Evolutionary conservation across 192 early-diverging fungal genomes (phyloP).

Genomic region (Coemansia umbellata): DNA sequence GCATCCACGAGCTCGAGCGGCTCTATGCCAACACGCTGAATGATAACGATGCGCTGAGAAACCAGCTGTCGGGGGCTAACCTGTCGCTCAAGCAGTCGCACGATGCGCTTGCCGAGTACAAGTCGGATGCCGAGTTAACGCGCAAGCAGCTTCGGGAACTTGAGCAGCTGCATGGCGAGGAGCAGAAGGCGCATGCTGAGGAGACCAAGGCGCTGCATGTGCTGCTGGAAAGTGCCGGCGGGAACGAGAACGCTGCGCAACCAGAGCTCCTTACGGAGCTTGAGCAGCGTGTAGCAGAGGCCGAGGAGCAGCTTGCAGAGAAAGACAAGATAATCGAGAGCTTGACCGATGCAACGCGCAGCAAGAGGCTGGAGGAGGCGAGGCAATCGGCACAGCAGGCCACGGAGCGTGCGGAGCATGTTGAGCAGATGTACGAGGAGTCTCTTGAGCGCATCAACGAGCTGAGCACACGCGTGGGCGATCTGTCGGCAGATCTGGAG

Average conservation of each 20-base stretch:
- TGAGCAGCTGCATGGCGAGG: slow-evolving; percentile 23
- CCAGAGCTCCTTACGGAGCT: background rate
- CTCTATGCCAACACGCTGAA: slow-evolving; percentile 48
- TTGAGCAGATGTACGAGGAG: slow-evolving; percentile 37
- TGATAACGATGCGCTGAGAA: slow-evolving; percentile 48
- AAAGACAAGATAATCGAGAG: slow-evolving; percentile 8
- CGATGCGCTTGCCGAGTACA: slow-evolving; percentile 32
- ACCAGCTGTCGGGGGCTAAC: slow-evolving; percentile 43
- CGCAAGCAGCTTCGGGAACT: slow-evolving; percentile 35
- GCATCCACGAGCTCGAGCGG: slow-evolving; percentile 48
- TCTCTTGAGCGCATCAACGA: slow-evolving; percentile 19
- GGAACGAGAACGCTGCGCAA: background rate
- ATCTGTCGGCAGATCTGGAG: slow-evolving; percentile 16
- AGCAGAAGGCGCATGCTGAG: slow-evolving; percentile 13
- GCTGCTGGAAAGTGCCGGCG: slow-evolving; percentile 6
- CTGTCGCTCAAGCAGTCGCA: slow-evolving; percentile 42
- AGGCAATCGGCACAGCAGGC: slow-evolving; percentile 26
- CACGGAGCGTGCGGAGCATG: slow-evolving; percentile 37
- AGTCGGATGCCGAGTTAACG: slow-evolving; percentile 33
- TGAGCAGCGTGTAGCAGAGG: slow-evolving; percentile 10
- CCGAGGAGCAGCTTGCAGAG: slow-evolving; percentile 17
- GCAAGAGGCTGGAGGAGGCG: slow-evolving; percentile 28
- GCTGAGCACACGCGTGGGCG: slow-evolving; percentile 7
- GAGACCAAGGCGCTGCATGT: background rate
- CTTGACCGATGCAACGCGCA: slow-evolving; percentile 10